Evolutionary conservation across 805 yeast species (phyloP).

Genomic region (Zygoascus ofunaensis): DNA sequence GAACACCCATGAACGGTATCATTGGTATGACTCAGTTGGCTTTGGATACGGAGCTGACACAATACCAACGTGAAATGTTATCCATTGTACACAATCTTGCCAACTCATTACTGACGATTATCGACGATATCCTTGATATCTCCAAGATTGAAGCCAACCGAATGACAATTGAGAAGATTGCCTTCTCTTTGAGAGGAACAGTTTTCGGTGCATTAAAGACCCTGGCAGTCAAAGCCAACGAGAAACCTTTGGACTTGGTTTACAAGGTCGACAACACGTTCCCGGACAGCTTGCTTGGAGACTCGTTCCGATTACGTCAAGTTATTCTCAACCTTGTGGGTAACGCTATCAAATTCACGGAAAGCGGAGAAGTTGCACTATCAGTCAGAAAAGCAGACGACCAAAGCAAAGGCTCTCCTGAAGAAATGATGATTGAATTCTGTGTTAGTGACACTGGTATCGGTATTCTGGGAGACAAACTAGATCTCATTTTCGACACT

Average conservation of each 20-base stretch:
- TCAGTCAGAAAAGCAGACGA: conserved; percentile 52
- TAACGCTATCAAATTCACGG: conserved; percentile 82
- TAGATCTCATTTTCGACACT: conserved; percentile 78
- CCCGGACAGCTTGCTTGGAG: conserved; percentile 82
- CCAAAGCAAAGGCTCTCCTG: conserved; percentile 28
- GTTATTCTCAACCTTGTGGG: conserved; percentile 82
- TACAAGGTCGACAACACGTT: conserved; percentile 79
- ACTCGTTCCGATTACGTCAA: conserved; percentile 79
- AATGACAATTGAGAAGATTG: conserved; percentile 87
- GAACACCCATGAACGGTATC: conserved; percentile 90
- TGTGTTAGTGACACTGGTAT: conserved; percentile 89
- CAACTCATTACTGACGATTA: conserved; percentile 73
- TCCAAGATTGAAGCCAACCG: conserved; percentile 90
- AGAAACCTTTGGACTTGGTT: conserved; percentile 68
- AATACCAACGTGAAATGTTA: conserved; percentile 85
- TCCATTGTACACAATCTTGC: conserved; percentile 84
- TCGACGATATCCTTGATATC: conserved; percentile 84
- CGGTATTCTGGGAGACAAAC: conserved; percentile 77
- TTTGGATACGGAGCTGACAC: conserved; percentile 79
- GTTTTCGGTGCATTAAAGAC: conserved; percentile 87
- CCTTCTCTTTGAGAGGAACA: conserved; percentile 76
- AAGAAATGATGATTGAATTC: conserved; percentile 59
- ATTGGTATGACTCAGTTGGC: conserved; percentile 89
- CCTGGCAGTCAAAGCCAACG: conserved; percentile 81
- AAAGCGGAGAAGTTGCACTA: conserved; percentile 69